Percentiles rank a stretch among this genome's conserved stretches.
These are phyloP conservation scores for Lupinus albus DNA, from an alignment of 306 rosid species.

Conservation along the genomic window DNA sequence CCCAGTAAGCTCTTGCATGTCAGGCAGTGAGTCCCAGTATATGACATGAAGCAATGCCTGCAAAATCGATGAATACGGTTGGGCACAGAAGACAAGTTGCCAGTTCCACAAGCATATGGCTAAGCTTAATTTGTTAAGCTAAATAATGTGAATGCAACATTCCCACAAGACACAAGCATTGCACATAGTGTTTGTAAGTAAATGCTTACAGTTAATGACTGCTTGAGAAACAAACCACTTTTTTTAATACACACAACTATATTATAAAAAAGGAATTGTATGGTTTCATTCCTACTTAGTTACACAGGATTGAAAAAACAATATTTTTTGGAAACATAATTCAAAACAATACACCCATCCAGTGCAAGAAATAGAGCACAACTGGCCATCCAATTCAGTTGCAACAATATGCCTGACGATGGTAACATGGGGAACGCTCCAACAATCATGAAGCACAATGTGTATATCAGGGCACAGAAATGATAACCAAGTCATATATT, in stretches of 20 bases:
- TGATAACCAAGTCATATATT: conserved; percentile 16
- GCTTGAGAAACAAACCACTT: neutral
- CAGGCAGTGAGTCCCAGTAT: conserved; percentile 82
- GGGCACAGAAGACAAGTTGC: conserved; percentile 38
- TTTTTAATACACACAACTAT: neutral
- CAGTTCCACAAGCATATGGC: conserved; percentile 32
- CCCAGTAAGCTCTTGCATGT: conserved; percentile 76
- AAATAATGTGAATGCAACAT: conserved; percentile 28
- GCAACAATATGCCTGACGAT: conserved; percentile 17
- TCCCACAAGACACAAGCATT: conserved; percentile 19
- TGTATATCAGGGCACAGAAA: neutral
- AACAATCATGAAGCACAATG: conserved; percentile 23
- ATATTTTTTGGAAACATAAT: neutral
- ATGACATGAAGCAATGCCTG: conserved; percentile 82
- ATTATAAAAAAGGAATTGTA: neutral
- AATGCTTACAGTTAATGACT: neutral
- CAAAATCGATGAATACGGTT: conserved; percentile 34
- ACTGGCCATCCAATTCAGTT: neutral
- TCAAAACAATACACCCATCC: neutral
- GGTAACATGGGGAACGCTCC: neutral
- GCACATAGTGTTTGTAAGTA: neutral
- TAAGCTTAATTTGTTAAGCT: conserved; percentile 33
- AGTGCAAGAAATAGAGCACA: neutral
- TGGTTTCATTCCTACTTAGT: neutral
- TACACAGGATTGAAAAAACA: neutral